Conservation (phyloP, 192 early-diverging fungal species). For the Backusella circina region DNA sequence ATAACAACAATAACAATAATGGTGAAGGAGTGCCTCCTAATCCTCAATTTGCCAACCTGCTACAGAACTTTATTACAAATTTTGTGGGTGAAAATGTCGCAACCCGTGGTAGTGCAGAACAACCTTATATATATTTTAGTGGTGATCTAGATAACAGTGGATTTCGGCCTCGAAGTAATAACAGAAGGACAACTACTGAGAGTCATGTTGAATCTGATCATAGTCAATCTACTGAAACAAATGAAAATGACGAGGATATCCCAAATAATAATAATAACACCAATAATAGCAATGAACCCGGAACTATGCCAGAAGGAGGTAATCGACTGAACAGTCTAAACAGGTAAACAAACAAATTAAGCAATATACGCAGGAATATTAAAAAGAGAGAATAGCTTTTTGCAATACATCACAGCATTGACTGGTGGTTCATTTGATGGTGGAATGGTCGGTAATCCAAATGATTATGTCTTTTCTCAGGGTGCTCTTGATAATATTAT, state of each 20-base stretch:
- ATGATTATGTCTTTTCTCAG: conserved; percentile 87
- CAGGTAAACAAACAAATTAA: not conserved
- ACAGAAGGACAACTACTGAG: not conserved
- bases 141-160: not conserved
- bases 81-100: not conserved
- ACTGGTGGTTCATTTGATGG: conserved; percentile 40
- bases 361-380: not conserved
- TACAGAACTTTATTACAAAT: not conserved
- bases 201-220: not conserved
- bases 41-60: not conserved
- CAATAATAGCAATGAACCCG: not conserved
- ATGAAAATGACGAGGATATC: not conserved
- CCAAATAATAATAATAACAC: not conserved
- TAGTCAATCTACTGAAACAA: not conserved
- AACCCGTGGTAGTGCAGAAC: not conserved
- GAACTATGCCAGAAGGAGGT: not conserved
- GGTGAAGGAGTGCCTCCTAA: not conserved
- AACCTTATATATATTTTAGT: conserved; percentile 10
- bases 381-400: not conserved
- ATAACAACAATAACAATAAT: not conserved
- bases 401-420: conserved; percentile 26
- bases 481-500: conserved; percentile 86
- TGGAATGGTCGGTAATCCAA: conserved; percentile 52
- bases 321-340: not conserved
- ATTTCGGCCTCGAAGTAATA: conserved; percentile 1